Evolutionary conservation across 2,329 filamentous ascomycete species (phyloP).

Genomic region (Dactylellina parvicollis): DNA sequence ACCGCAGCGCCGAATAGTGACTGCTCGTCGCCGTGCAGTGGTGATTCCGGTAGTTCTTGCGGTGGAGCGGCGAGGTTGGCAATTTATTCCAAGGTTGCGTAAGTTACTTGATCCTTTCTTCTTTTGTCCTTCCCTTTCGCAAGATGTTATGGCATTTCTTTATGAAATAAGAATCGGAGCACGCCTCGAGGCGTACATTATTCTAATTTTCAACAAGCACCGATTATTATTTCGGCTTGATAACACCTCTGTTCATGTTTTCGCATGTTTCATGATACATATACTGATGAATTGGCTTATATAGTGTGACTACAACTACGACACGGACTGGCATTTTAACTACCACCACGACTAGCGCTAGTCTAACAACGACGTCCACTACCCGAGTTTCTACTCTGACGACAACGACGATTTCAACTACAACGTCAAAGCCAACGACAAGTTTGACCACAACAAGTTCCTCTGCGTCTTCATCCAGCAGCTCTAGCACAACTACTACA

Average conservation of each 20-base stretch:
- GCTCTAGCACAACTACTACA: neutral
- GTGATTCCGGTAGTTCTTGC: slow-evolving; percentile 55
- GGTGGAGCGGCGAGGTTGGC: slow-evolving; percentile 55
- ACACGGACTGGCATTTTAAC: neutral
- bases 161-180: too few relatives aligned
- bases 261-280: too few relatives aligned
- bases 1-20: slow-evolving; percentile 16
- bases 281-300: too few relatives aligned
- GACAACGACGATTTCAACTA: neutral
- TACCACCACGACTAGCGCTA: neutral
- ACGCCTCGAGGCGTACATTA: too few relatives aligned
- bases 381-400: neutral
- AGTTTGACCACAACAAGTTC: neutral
- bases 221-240: too few relatives aligned
- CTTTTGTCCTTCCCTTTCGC: too few relatives aligned
- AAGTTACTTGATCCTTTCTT: too few relatives aligned
- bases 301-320: neutral
- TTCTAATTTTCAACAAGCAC: too few relatives aligned
- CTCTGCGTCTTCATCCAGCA: neutral
- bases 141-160: too few relatives aligned
- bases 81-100: slow-evolving; percentile 55
- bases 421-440: neutral
- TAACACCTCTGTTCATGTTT: too few relatives aligned
- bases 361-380: neutral
- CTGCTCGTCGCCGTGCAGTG: slow-evolving; percentile 56